A percentile compares a stretch with the other conserved stretches of the same genome.
phyloP scores from a whole-genome alignment of 2,329 filamentous ascomycete species.

The Hypoxylon sp. region DNA sequence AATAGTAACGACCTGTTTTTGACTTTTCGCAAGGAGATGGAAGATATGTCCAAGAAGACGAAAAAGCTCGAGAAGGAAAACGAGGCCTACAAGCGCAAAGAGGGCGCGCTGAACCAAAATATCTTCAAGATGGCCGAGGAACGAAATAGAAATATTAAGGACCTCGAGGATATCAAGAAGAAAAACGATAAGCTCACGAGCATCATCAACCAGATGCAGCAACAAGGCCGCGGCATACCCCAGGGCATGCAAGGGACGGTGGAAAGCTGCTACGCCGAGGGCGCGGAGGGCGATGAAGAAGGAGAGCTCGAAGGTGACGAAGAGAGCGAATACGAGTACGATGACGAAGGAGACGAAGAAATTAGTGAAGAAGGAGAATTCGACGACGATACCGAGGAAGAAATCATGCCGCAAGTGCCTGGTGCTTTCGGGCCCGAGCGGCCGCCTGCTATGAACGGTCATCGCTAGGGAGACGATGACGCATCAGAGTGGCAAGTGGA shows the following conservation, averaged over 20 bases:
- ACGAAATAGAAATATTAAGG: constrained; percentile 80
- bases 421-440: constrained; percentile 52
- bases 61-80: constrained; percentile 98
- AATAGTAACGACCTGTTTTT: constrained; percentile 98
- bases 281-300: constrained; percentile 75
- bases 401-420: constrained; percentile 53
- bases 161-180: constrained; percentile 83
- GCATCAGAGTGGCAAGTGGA: constrained; percentile 39
- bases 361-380: constrained; percentile 57
- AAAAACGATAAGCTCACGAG: constrained; percentile 93
- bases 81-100: constrained; percentile 88
- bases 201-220: constrained; percentile 96
- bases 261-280: constrained; percentile 72
- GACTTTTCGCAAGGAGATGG: constrained; percentile 98
- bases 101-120: constrained; percentile 92
- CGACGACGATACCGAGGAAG: constrained; percentile 68
- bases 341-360: constrained; percentile 68
- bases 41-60: constrained; percentile 99
- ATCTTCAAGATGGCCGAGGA: constrained; percentile 98
- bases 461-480: constrained; percentile 51
- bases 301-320: constrained; percentile 74
- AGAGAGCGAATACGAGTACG: constrained; percentile 75
- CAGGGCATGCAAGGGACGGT: constrained; percentile 74
- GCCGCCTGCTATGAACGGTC: constrained; percentile 53
- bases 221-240: constrained; percentile 84